Percentiles rank a stretch among this genome's conserved stretches.
phyloP scores from a whole-genome alignment of 805 yeast genomes.

The Starmerella vitae region DNA sequence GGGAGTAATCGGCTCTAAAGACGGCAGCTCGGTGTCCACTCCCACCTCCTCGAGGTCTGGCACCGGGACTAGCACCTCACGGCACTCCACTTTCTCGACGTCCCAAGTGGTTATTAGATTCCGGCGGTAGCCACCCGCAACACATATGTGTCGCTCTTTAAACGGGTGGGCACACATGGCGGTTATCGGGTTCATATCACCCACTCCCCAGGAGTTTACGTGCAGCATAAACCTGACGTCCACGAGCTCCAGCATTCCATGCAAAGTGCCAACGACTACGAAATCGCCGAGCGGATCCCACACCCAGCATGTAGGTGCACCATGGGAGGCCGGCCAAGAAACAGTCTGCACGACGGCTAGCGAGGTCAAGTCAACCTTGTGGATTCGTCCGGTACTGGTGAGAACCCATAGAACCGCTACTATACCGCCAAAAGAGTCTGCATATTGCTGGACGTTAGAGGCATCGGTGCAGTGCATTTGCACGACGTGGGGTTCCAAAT shows the following conservation, averaged over 20 bases:
- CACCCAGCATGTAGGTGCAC: constrained; percentile 48
- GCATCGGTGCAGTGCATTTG: constrained; percentile 27
- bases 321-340: constrained; percentile 49
- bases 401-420: constrained; percentile 13
- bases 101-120: constrained; percentile 64
- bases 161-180: constrained; percentile 36
- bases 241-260: constrained; percentile 69
- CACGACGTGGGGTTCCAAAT: constrained; percentile 31
- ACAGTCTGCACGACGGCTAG: constrained; percentile 35
- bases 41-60: constrained; percentile 8
- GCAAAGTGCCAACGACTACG: constrained; percentile 60
- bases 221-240: constrained; percentile 55
- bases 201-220: constrained; percentile 50
- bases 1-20: constrained; percentile 19
- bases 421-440: neutral
- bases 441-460: neutral
- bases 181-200: constrained; percentile 37
- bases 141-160: constrained; percentile 36
- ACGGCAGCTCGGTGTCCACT: constrained; percentile 15
- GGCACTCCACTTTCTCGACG: constrained; percentile 47
- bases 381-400: constrained; percentile 18
- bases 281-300: constrained; percentile 44
- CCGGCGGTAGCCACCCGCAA: constrained; percentile 53
- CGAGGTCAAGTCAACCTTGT: constrained; percentile 43
- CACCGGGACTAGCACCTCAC: constrained; percentile 26